Conservation (phyloP, 306 rosid genomes). For the Psophocarpus tetragonolobus region DNA sequence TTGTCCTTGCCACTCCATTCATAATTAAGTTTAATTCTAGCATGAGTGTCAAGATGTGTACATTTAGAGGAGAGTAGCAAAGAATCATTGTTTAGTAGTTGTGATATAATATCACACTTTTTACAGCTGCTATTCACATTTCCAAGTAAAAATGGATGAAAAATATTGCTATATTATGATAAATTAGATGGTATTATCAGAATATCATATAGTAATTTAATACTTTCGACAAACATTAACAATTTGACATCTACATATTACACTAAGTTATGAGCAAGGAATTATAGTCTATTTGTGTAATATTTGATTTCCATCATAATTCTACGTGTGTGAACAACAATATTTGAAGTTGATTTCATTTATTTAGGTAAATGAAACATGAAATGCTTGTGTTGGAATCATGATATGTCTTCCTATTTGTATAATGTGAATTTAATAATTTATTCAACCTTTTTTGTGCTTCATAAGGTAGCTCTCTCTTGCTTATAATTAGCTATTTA, state of each 20-base stretch:
- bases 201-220: neutral
- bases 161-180: neutral
- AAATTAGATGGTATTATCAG: neutral
- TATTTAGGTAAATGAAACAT: neutral
- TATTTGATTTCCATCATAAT: conserved; percentile 10
- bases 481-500: conserved; percentile 21
- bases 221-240: too few relatives aligned
- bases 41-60: neutral
- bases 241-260: neutral
- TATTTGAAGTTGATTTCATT: neutral
- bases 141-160: neutral
- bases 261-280: conserved; percentile 1
- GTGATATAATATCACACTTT: neutral
- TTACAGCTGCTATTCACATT: neutral
- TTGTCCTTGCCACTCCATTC: neutral
- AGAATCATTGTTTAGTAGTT: neutral
- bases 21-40: neutral
- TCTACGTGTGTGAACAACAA: neutral
- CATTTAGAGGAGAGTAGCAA: neutral
- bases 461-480: neutral
- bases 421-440: neutral
- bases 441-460: neutral
- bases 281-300: neutral
- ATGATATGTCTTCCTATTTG: neutral
- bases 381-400: conserved; percentile 10